Conservation (phyloP, 495 filamentous ascomycete genomes). For the Glonium stellatum region DNA sequence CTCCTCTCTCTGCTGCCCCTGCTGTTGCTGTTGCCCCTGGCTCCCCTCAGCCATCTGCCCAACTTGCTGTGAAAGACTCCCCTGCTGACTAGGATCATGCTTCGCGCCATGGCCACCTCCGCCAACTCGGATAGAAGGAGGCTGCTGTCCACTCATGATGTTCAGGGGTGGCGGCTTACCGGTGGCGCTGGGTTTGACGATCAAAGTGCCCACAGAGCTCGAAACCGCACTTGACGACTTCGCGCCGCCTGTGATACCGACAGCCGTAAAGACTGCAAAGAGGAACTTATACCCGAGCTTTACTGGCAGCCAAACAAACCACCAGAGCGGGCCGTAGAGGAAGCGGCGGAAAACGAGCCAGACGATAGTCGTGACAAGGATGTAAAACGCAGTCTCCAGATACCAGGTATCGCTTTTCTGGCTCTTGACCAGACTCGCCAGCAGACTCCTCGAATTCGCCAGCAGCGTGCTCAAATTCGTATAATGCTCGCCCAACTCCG, state of each 20-base stretch:
- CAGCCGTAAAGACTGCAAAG: conserved; percentile 7
- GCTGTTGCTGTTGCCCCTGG: conserved; percentile 33
- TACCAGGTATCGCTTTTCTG: conserved; percentile 98
- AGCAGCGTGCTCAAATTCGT: conserved; percentile 69
- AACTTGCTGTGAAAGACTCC: conserved; percentile 48
- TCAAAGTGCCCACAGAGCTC: conserved; percentile 20
- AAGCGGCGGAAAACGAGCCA: conserved; percentile 83
- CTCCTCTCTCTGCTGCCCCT: conserved; percentile 9
- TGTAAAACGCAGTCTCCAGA: conserved; percentile 74
- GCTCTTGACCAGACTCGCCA: conserved; percentile 70
- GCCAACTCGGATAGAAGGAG: conserved; percentile 35
- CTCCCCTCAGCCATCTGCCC: conserved; percentile 49
- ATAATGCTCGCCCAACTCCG: conserved; percentile 72
- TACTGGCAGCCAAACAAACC: conserved; percentile 75
- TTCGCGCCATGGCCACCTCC: conserved; percentile 38
- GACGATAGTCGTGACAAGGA: conserved; percentile 64
- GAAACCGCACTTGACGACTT: conserved; percentile 26
- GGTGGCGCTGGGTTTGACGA: conserved; percentile 39
- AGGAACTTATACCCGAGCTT: conserved; percentile 39
- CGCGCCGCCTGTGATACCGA: conserved; percentile 1
- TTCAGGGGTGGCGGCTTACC: conserved; percentile 32
- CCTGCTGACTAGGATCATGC: conserved; percentile 33
- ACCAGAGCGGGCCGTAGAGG: conserved; percentile 84
- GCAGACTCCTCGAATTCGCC: conserved; percentile 61
- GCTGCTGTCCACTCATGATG: conserved; percentile 19